Percentiles rank a stretch among this genome's conserved stretches.
phyloP scores from a whole-genome alignment of 176 grass and related monocot genomes.

The Zea luxurians region DNA sequence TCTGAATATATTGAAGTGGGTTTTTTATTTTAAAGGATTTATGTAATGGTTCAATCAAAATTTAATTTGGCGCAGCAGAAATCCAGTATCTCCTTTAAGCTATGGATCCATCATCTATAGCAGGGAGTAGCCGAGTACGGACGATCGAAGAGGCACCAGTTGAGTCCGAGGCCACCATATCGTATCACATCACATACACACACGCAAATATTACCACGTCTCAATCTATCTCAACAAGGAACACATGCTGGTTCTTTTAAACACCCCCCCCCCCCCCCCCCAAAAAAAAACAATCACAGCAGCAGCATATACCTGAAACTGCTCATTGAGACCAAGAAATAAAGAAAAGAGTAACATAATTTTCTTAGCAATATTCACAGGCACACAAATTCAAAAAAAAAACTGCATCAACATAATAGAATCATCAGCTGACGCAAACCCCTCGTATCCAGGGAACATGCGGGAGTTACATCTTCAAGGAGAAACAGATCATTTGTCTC shows the following conservation, averaged over 20 bases:
- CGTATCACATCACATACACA: background rate
- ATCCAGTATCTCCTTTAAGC: too few species aligned
- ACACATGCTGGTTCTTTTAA: background rate
- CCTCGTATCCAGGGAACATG: background rate
- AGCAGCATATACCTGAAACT: background rate
- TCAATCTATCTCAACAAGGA: background rate
- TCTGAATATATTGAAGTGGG: background rate
- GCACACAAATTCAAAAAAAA: background rate
- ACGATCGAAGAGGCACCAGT: background rate
- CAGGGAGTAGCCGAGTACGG: too few species aligned
- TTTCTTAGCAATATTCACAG: slow-evolving; percentile 32
- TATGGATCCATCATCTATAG: background rate
- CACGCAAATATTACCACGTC: background rate
- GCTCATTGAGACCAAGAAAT: background rate
- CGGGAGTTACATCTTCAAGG: slow-evolving; percentile 9
- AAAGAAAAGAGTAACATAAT: background rate
- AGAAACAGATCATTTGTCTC: slow-evolving; percentile 3
- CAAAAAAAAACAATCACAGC: background rate
- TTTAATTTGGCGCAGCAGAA: too few species aligned
- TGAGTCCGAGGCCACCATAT: too few species aligned
- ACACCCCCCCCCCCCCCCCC: too few species aligned
- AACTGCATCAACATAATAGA: background rate
- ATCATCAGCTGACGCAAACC: background rate
- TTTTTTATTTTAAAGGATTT: background rate
- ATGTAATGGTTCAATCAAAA: background rate